phyloP scores from a whole-genome alignment of 2,329 filamentous ascomycete genomes.

The Fusarium globosum region DNA sequence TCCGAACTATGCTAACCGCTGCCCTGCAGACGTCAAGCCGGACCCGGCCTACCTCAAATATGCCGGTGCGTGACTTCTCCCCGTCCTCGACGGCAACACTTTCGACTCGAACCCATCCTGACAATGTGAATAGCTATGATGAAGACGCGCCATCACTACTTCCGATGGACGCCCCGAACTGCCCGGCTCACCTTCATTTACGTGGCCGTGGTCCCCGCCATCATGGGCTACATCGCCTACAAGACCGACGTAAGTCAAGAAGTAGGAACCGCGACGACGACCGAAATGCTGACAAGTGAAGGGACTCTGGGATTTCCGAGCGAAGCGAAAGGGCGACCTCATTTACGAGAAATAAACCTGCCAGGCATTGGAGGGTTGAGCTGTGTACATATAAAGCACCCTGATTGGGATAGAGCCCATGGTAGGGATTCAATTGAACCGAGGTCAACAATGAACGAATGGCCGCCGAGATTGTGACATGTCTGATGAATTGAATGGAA shows the following conservation, averaged over 20 bases:
- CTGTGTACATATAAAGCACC: constrained; percentile 57
- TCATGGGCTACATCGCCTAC: constrained; percentile 78
- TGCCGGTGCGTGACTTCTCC: constrained; percentile 50
- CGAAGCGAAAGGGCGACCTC: constrained; percentile 89
- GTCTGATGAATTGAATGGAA: constrained; percentile 2
- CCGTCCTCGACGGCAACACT: constrained; percentile 16
- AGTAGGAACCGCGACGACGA: not conserved
- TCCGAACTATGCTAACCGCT: constrained; percentile 41
- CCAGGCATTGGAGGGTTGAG: constrained; percentile 17
- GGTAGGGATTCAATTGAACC: constrained; percentile 35
- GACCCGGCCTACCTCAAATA: constrained; percentile 57
- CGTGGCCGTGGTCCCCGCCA: constrained; percentile 75
- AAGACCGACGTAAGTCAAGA: constrained; percentile 81
- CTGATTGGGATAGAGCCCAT: constrained; percentile 45
- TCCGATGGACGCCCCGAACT: constrained; percentile 90
- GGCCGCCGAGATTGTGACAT: constrained; percentile 15
- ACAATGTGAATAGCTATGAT: constrained; percentile 73
- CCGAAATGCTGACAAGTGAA: constrained; percentile 54
- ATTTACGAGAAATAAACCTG: constrained; percentile 76
- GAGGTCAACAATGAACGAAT: constrained; percentile 17
- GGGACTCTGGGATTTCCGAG: constrained; percentile 88
- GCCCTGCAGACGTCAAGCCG: constrained; percentile 53
- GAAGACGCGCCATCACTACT: constrained; percentile 90
- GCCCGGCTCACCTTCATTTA: constrained; percentile 84
- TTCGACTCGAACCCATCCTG: constrained; percentile 30